phyloP scores from a whole-genome alignment of 1,284 basidiomycete species.

The Thecaphora frezii region DNA sequence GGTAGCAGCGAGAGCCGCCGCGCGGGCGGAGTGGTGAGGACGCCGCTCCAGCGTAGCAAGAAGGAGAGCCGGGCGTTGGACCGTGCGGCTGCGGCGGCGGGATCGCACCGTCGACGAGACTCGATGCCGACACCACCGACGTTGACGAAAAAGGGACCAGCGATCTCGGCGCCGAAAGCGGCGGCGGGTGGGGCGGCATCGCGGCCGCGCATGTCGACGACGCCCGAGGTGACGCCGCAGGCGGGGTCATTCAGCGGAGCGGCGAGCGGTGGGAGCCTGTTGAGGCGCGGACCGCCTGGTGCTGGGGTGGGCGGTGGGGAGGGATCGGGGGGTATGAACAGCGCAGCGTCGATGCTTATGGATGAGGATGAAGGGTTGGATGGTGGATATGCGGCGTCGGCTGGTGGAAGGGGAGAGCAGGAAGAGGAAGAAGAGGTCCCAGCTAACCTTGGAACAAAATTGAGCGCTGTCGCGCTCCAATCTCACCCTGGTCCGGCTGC shows the following conservation, averaged over 20 bases:
- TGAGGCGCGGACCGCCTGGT: slow-evolving; percentile 9
- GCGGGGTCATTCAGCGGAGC: not conserved
- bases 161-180: not conserved
- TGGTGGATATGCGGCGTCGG: not conserved
- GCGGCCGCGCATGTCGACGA: not conserved
- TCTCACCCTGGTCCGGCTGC: not conserved
- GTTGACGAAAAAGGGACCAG: slow-evolving; percentile 32
- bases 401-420: not conserved
- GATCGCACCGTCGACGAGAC: slow-evolving; percentile 22
- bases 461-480: slow-evolving; percentile 5
- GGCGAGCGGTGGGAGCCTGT: not conserved
- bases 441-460: slow-evolving; percentile 9
- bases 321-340: slow-evolving; percentile 1
- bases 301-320: slow-evolving; percentile 1
- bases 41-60: slow-evolving; percentile 38
- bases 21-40: slow-evolving; percentile 20
- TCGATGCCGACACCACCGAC: slow-evolving; percentile 56
- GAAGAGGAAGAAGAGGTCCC: slow-evolving; percentile 16
- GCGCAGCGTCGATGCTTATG: slow-evolving; percentile 42
- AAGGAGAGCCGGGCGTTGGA: slow-evolving; percentile 22
- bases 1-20: not conserved
- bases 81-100: slow-evolving; percentile 8
- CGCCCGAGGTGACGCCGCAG: not conserved
- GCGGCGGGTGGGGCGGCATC: not conserved
- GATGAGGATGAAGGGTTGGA: slow-evolving; percentile 43